These are phyloP conservation scores for Coemansia sp. DNA, from an alignment of 192 early-diverging fungal genomes.

Conservation along the genomic window DNA sequence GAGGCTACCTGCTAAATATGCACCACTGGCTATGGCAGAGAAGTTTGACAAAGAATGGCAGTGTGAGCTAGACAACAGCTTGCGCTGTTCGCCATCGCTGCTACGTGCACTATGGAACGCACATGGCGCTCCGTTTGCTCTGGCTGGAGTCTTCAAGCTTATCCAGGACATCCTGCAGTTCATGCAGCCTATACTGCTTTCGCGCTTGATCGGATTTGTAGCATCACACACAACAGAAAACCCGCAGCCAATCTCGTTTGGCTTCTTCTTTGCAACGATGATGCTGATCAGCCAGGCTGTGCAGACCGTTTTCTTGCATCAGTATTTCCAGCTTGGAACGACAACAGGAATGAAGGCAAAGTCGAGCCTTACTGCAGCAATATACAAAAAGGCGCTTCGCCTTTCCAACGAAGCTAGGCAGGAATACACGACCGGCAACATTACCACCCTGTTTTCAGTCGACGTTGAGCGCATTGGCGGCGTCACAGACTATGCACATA, in stretches of 20 bases:
- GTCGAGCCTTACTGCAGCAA: constrained; percentile 72
- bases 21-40: constrained; percentile 59
- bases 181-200: constrained; percentile 76
- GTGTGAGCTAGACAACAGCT: constrained; percentile 60
- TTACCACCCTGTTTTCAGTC: constrained; percentile 66
- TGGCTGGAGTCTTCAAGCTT: constrained; percentile 78
- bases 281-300: constrained; percentile 75
- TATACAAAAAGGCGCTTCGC: constrained; percentile 82
- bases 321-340: constrained; percentile 82
- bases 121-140: constrained; percentile 65
- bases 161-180: constrained; percentile 75
- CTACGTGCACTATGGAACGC: constrained; percentile 60
- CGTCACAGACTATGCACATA: constrained; percentile 69
- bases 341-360: constrained; percentile 70
- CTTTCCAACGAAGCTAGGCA: constrained; percentile 81
- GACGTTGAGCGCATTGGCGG: constrained; percentile 67
- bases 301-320: constrained; percentile 83
- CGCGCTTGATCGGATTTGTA: constrained; percentile 67
- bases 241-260: constrained; percentile 67
- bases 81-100: constrained; percentile 61
- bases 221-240: constrained; percentile 24
- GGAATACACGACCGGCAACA: constrained; percentile 75
- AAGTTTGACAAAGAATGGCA: constrained; percentile 72
- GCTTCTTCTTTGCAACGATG: constrained; percentile 73
- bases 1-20: constrained; percentile 61